These are phyloP conservation scores for Suillus alpinus DNA, from an alignment of 768 basidiomycete genomes.

Conservation along the genomic window DNA sequence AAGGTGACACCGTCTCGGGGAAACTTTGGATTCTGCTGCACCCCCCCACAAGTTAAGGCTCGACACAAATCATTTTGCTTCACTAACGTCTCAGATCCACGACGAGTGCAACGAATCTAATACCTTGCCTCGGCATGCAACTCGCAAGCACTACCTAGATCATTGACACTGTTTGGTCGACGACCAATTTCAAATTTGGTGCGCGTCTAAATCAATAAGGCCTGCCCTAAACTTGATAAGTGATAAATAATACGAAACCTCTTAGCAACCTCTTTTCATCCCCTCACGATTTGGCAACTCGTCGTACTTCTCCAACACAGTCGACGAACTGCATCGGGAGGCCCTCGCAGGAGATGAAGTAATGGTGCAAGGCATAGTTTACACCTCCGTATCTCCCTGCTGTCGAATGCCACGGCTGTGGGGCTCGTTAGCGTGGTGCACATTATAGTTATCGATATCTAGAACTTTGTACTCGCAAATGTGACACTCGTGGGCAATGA, in stretches of 20 bases:
- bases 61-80: background rate
- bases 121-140: background rate
- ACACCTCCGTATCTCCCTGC: slow-evolving; percentile 87
- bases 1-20: background rate
- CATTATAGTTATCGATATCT: slow-evolving; percentile 40
- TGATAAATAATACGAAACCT: background rate
- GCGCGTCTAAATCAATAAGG: slow-evolving; percentile 4
- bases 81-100: background rate
- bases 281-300: slow-evolving; percentile 47
- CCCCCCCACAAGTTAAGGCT: background rate
- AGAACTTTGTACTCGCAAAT: background rate
- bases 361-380: slow-evolving; percentile 86
- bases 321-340: slow-evolving; percentile 45
- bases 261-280: slow-evolving; percentile 20
- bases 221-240: slow-evolving; percentile 36
- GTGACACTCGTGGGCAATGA: background rate
- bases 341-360: slow-evolving; percentile 89
- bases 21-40: background rate
- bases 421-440: slow-evolving; percentile 88
- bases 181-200: background rate
- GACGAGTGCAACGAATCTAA: background rate
- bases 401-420: slow-evolving; percentile 49
- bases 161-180: no score
- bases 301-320: slow-evolving; percentile 36
- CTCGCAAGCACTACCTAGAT: background rate